Evolutionary conservation across 1,284 basidiomycete species (phyloP), one percentile per base, ranked within the genome.

Genomic region (Cryptococcus wingfieldii): DNA sequence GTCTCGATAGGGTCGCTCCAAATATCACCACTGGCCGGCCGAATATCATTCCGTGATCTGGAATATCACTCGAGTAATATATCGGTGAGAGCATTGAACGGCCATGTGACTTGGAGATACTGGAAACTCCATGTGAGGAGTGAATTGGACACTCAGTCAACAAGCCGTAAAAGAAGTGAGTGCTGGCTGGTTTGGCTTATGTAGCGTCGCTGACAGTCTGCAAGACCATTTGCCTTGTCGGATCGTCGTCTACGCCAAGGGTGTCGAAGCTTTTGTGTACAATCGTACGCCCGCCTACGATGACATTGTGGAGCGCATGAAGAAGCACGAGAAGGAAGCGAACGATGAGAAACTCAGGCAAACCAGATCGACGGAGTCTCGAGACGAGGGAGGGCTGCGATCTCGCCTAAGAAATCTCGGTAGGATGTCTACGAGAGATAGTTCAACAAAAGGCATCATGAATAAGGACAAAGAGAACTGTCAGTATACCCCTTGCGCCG

Each of bases 31-130:
- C 77, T 95, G 25, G 85, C 87, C 2, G 93, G 93, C 16, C 80
- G 90, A 61, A 85, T 97, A 53, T 81, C 91, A 14, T 81, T 95
- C 66, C 89, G 89, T 76, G 88, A 95, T 70, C 75, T 94, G 25
- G 80, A 83, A 31, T 96, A 95, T 71, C 85, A 94, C 73, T 92
- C 90, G 1, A 88, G 89, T 68, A 95, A 93, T 74, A 87, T 94
- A 72, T 89, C 88, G 9, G 80, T 93, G 47, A 84, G 84, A 58
- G 82, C 90, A 49, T 83, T 90, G 51, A 89, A 90, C 72, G 87
- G 86, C 2, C 85, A 90, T 69, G 74, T 96, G 50, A 87, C 87
- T 62, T 96, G 92, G 89, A 81, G 89, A 59, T 96, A 93, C 74
- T 97, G 93, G 93, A 83, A 90, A 53, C 84, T 90, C 63, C 56